A percentile compares a stretch with the other conserved stretches of the same genome.
Conservation (phyloP, 768 basidiomycete species). For the Mycena kentingensis region DNA sequence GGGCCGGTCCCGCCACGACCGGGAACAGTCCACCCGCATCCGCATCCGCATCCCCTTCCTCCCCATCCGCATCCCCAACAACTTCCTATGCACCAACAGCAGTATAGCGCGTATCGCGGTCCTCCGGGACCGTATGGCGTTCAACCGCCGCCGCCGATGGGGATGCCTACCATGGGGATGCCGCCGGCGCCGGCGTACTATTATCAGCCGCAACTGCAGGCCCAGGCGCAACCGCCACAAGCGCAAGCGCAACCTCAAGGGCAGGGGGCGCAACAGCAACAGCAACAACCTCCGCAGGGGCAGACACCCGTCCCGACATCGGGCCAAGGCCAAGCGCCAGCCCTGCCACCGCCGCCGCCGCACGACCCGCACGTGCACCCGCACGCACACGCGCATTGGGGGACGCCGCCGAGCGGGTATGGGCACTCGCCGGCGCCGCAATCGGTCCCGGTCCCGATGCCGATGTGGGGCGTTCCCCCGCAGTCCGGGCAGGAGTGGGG, state of each 20-base stretch:
- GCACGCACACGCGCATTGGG: slow-evolving; percentile 22
- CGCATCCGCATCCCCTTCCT: not conserved
- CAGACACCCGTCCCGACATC: too few species aligned
- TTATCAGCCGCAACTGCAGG: slow-evolving; percentile 24
- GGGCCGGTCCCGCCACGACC: slow-evolving; percentile 11
- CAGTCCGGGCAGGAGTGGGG: slow-evolving; percentile 22
- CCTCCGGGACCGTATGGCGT: not conserved
- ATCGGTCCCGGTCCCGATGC: slow-evolving; percentile 15
- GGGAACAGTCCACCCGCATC: slow-evolving; percentile 17
- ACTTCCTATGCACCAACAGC: slow-evolving; percentile 2
- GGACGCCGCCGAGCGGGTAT: slow-evolving; percentile 28
- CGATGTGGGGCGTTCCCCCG: too few species aligned
- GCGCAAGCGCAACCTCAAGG: too few species aligned
- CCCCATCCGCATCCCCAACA: slow-evolving; percentile 12
- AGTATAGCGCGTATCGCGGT: not conserved
- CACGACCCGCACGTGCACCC: slow-evolving; percentile 14
- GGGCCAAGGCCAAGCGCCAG: too few species aligned
- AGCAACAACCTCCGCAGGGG: too few species aligned
- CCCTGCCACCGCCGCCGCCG: too few species aligned
- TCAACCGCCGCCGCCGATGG: slow-evolving; percentile 19
- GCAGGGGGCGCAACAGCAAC: too few species aligned
- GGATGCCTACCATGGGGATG: too few species aligned
- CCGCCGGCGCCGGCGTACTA: slow-evolving; percentile 7
- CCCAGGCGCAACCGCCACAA: slow-evolving; percentile 17
- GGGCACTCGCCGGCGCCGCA: slow-evolving; percentile 24